Evolutionary conservation across 352 stramenopile genomes (phyloP).

Genomic region (Pythium grandisporangium): DNA sequence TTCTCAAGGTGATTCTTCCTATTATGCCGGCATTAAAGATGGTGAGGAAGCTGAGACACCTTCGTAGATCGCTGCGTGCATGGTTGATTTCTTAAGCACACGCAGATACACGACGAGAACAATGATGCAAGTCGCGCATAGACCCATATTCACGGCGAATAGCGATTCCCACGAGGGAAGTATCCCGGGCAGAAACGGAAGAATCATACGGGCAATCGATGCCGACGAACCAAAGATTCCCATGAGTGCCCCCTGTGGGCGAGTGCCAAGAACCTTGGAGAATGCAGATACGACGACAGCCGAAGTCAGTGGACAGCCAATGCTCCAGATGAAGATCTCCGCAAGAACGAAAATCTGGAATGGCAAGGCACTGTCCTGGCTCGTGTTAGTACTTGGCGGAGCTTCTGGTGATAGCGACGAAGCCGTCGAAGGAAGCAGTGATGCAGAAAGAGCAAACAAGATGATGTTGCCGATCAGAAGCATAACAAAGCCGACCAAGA

Average conservation of each 20-base stretch:
- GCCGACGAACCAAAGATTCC: conserved; percentile 48
- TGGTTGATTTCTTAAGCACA: background rate
- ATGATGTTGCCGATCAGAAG: conserved; percentile 35
- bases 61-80: no score
- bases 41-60: no score
- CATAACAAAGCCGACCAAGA: conserved; percentile 39
- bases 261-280: conserved; percentile 41
- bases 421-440: no score
- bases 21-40: no score
- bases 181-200: conserved; percentile 44
- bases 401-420: no score
- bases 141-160: conserved; percentile 32
- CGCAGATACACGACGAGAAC: conserved; percentile 18
- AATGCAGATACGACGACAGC: conserved; percentile 48
- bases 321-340: conserved; percentile 52
- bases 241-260: conserved; percentile 44
- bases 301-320: conserved; percentile 43
- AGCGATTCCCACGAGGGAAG: conserved; percentile 29
- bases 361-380: no score
- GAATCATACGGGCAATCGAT: conserved; percentile 41
- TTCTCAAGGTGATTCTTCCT: no score
- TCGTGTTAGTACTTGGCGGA: conserved; percentile 9
- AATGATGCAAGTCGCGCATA: conserved; percentile 31
- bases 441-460: conserved; percentile 27
- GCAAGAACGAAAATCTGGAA: conserved; percentile 27